Base-by-base conservation (phyloP, 2,329 filamentous ascomycete genomes). In the Ploettnerulaceae sp. region DNA sequence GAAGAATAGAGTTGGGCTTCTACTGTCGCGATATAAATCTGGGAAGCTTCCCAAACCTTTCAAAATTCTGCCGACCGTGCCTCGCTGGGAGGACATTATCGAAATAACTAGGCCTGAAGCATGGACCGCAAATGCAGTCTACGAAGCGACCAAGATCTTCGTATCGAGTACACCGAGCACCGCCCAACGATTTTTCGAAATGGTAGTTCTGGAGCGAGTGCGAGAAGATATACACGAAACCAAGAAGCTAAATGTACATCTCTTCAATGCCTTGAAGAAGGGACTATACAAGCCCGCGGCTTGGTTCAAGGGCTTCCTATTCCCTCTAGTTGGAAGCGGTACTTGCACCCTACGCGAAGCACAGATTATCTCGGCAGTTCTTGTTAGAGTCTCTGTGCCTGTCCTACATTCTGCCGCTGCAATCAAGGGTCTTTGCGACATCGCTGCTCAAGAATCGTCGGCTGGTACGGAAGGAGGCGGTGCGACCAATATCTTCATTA, bases 11-110 rank as follows among this genome's bases (percentile, higher is more conserved):
- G 83, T 95, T 58, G 91, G 90, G 51, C 74, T 90, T 56, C 84
- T 97, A 51, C 76, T 98, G 49, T 89, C 88, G 20, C 81, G 91
- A 55, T 97, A 95, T 73, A 95, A 95, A 69, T 91, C 86, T 11
- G 93, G 93, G n/a, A 91, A 91, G 56, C 76, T 98, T 24, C 93
- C 93, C 15, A 98, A 98, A 68, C 91, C 91, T 0, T 95, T 98
- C 76, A 97, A 97, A 69, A 89, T 97, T 55, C 77, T 98, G 7
- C 93, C 93, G 2, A 90, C 89, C 0, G 80, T 97, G 11, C 89
- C 89, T 6, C 81, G 93, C 60, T 97, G 90, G 89, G 87, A 93
- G 63, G 86, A 89, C 15, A 86, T 95, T 28, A 79, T 95, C 57
- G 75, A 82, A 54, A 79, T 95, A 45, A 95, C 89, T n/a, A 77